Conservation (phyloP, 2,329 filamentous ascomycete species). For the Bipolaris cookei region DNA sequence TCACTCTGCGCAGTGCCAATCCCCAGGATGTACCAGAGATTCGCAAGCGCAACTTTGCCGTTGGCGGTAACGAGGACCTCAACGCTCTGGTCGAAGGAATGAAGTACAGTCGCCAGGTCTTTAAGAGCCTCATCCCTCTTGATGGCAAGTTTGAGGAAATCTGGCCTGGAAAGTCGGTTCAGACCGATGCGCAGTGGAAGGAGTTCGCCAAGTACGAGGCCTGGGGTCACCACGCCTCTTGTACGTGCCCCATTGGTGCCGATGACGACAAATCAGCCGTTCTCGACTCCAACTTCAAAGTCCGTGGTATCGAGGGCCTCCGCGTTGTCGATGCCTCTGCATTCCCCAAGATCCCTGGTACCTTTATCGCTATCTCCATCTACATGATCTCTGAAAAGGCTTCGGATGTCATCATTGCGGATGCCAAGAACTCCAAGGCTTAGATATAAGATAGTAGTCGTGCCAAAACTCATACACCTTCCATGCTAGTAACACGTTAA, state of each 20-base stretch:
- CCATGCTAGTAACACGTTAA: neutral
- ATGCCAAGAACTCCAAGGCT: slow-evolving; percentile 9
- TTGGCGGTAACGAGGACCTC: slow-evolving; percentile 51
- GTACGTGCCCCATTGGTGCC: slow-evolving; percentile 64
- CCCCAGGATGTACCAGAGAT: slow-evolving; percentile 69
- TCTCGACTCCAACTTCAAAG: slow-evolving; percentile 60
- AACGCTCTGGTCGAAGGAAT: slow-evolving; percentile 63
- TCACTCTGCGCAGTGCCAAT: slow-evolving; percentile 64
- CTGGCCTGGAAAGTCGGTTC: slow-evolving; percentile 56
- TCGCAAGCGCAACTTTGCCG: slow-evolving; percentile 26
- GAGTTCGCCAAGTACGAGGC: slow-evolving; percentile 36
- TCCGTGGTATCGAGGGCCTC: slow-evolving; percentile 60
- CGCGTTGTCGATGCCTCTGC: slow-evolving; percentile 54
- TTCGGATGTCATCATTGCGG: slow-evolving; percentile 60
- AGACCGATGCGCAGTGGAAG: slow-evolving; percentile 53
- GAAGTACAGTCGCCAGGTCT: slow-evolving; percentile 56
- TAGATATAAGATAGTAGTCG: neutral
- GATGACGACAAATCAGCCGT: slow-evolving; percentile 58
- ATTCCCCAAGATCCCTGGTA: slow-evolving; percentile 55
- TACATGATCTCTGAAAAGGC: slow-evolving; percentile 69
- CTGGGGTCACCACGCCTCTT: slow-evolving; percentile 62
- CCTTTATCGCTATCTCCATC: slow-evolving; percentile 58
- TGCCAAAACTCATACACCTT: neutral
- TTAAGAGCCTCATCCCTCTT: slow-evolving; percentile 50
- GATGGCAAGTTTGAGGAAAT: slow-evolving; percentile 55